These are phyloP conservation scores for Starmerella stellata DNA, from an alignment of 805 yeast genomes.

Conservation along the genomic window DNA sequence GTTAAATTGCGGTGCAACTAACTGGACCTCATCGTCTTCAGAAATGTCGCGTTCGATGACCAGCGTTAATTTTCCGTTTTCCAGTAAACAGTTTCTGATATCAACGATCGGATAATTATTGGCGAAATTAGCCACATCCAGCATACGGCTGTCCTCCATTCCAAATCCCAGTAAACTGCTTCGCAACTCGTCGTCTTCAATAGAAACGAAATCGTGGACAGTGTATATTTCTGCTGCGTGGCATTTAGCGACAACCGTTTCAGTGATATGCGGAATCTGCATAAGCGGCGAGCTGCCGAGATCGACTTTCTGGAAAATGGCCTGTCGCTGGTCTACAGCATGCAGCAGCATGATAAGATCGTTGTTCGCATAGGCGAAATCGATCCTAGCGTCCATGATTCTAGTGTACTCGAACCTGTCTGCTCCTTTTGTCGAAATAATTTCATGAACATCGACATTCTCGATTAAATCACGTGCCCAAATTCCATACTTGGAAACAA, in stretches of 20 bases:
- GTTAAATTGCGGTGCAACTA: conserved; percentile 16
- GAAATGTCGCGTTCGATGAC: conserved; percentile 32
- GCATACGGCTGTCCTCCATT: conserved; percentile 28
- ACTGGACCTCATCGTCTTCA: conserved; percentile 48
- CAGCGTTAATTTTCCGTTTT: conserved; percentile 29
- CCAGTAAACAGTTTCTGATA: conserved; percentile 32
- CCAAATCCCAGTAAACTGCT: conserved; percentile 40
- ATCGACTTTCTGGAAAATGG: conserved; percentile 79
- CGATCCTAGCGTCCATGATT: conserved; percentile 50
- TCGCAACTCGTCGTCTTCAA: conserved; percentile 50
- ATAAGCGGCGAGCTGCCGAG: conserved; percentile 56
- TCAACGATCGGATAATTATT: conserved; percentile 82
- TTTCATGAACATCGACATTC: not conserved
- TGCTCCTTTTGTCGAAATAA: conserved; percentile 34
- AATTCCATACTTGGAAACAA: conserved; percentile 28
- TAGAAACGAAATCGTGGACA: conserved; percentile 58
- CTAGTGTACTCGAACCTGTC: conserved; percentile 28
- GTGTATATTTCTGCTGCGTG: conserved; percentile 37
- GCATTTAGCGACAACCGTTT: conserved; percentile 35
- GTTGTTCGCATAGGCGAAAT: conserved; percentile 24
- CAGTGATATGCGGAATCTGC: conserved; percentile 58
- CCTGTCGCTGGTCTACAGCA: conserved; percentile 77
- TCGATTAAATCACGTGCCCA: conserved; percentile 24
- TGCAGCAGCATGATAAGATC: conserved; percentile 25
- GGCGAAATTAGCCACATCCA: conserved; percentile 67